Base-by-base conservation (phyloP, 2,329 filamentous ascomycete genomes). In the Bipolaris oryzae region DNA sequence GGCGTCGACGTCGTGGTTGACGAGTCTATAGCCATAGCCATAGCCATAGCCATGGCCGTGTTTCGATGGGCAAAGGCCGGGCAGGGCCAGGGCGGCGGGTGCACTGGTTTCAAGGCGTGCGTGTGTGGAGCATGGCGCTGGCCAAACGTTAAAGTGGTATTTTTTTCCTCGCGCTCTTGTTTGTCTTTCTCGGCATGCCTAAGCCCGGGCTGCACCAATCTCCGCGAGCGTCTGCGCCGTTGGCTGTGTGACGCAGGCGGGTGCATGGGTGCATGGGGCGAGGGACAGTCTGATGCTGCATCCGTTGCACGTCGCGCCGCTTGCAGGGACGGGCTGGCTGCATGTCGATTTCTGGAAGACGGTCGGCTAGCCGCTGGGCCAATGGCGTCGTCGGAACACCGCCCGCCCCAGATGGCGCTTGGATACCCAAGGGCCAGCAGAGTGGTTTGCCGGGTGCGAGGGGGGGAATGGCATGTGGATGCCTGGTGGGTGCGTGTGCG, bases 301-400 rank as follows among this genome's bases (percentile, higher is more conserved):
- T 64, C 63, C 64, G 65, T 68, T 64, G 57, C 47, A 45, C 28
- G 43, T 45, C 28, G 28, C 28, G 43, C 34, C 37, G 20, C 10
- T 50, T 25, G 55, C 68, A 69, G 61, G 66, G 68, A 23, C 46
- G 53, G 61, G 55, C 21, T 41, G 31, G 66, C 50, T 45, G 55
- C 58, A 65, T 50, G 60, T 62, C 64, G 69, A 65, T 71, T 72
- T 73, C 71, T 73, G 71, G 69, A 74, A 74, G 68, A 63, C 67
- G 65, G 59, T 74, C 65, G 66, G 64, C 58, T 67, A 52, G 47
- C 31, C 33, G 23, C 28, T 18, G 49, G 57, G 56, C 69, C 65
- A 71, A 73, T 72, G 23, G 57, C 21, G 33, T 48, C 38, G 3
- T 31, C 56, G 57, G 21, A 57, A 38, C 57, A 55, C 58, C 61